These are phyloP conservation scores for Discostella stelligera DNA, from an alignment of 352 stramenopile species.

Conservation along the genomic window DNA sequence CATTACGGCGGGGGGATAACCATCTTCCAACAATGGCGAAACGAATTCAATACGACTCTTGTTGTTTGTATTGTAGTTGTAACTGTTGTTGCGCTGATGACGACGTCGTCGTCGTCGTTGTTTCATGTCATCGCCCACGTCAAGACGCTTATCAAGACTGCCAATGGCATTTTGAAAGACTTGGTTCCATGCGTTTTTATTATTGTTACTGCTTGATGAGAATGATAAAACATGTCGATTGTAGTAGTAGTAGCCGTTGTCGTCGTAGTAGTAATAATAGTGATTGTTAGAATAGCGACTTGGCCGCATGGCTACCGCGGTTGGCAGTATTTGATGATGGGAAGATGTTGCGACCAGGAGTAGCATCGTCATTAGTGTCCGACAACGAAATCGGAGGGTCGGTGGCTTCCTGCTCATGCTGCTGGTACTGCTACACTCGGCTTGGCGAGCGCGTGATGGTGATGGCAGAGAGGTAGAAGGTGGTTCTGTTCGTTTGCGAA, in stretches of 20 bases:
- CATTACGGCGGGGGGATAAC: conserved; percentile 40
- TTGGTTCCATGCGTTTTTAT: conserved; percentile 2
- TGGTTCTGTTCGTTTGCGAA: no score
- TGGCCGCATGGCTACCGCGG: not conserved
- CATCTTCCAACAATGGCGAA: conserved; percentile 38
- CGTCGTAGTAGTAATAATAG: not conserved
- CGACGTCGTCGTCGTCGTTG: not conserved
- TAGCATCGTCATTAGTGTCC: not conserved
- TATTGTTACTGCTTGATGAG: no score
- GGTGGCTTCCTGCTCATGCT: not conserved
- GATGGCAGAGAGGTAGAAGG: no score
- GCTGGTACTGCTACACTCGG: not conserved
- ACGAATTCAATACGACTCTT: conserved; percentile 27
- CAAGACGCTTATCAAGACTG: conserved; percentile 20
- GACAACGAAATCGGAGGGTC: not conserved
- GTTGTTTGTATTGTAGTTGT: not conserved
- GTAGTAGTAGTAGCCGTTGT: no score
- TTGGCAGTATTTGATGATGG: not conserved
- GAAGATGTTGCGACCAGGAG: not conserved
- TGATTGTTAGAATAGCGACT: not conserved
- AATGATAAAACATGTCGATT: not conserved
- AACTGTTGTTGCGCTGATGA: not conserved
- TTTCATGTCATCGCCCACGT: conserved; percentile 8
- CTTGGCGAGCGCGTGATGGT: not conserved
- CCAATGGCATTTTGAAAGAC: conserved; percentile 24